Conservation (phyloP, 179 eudicot genomes). For the Sideroxylon spinosum region DNA sequence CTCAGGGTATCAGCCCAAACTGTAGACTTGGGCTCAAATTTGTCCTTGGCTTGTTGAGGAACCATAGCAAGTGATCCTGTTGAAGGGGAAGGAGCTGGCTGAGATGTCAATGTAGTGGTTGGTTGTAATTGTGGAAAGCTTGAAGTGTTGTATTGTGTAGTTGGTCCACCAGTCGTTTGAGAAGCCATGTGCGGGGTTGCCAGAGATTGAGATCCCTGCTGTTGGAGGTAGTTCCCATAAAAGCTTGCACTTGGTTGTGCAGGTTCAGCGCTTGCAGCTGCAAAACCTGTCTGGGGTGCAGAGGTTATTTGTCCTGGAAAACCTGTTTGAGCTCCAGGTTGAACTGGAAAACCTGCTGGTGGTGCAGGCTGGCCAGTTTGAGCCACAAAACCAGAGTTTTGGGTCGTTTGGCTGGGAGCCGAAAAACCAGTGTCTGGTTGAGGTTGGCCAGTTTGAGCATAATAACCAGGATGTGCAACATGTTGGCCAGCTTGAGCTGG, state of each 20-base stretch:
- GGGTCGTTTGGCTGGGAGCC: neutral
- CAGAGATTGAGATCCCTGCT: slow-evolving; percentile 31
- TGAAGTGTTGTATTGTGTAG: slow-evolving; percentile 33
- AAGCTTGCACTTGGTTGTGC: slow-evolving; percentile 23
- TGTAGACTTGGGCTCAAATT: slow-evolving; percentile 86
- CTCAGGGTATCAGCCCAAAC: slow-evolving; percentile 97
- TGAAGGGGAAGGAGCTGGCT: slow-evolving; percentile 36
- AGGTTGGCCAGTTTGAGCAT: slow-evolving; percentile 31
- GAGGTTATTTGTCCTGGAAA: slow-evolving; percentile 19
- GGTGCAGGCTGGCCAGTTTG: slow-evolving; percentile 16
- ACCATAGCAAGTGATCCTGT: slow-evolving; percentile 47
- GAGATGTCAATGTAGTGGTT: slow-evolving; percentile 22
- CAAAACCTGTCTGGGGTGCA: slow-evolving; percentile 19
- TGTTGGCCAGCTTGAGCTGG: slow-evolving; percentile 23
- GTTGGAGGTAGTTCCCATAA: slow-evolving; percentile 47
- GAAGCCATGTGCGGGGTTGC: slow-evolving; percentile 29
- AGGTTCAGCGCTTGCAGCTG: slow-evolving; percentile 15
- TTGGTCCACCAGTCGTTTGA: slow-evolving; percentile 36
- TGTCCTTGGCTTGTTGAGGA: slow-evolving; percentile 60
- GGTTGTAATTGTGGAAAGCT: slow-evolving; percentile 23
- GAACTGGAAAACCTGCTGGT: neutral
- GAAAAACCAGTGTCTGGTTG: slow-evolving; percentile 21
- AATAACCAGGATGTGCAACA: slow-evolving; percentile 22
- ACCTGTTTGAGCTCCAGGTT: slow-evolving; percentile 12
- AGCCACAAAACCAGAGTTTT: slow-evolving; percentile 19